Evolutionary conservation across 768 basidiomycete species (phyloP).

Genomic region (Mycena maculata): DNA sequence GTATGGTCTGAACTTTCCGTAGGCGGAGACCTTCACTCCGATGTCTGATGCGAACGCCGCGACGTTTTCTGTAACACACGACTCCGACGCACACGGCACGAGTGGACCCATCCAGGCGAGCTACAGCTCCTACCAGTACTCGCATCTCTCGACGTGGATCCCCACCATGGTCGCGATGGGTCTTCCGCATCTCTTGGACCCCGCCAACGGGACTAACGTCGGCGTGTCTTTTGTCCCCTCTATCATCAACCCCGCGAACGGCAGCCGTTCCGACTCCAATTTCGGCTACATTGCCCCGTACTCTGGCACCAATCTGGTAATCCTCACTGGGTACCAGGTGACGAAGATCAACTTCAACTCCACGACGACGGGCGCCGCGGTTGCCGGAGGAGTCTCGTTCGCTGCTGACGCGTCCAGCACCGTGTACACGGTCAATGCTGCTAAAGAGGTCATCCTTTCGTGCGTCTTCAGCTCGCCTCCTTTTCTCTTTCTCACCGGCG

Average conservation of each 20-base stretch:
- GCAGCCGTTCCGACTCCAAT: conserved; percentile 34
- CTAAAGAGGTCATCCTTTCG: conserved; percentile 35
- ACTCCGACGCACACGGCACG: conserved; percentile 28
- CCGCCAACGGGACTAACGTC: conserved; percentile 30
- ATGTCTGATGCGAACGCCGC: conserved; percentile 30
- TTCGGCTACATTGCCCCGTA: conserved; percentile 35
- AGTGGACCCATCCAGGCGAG: conserved; percentile 33
- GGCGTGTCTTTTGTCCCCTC: conserved; percentile 33
- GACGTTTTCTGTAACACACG: conserved; percentile 25
- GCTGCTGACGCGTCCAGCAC: conserved; percentile 20
- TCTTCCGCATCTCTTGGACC: conserved; percentile 26
- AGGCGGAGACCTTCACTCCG: conserved; percentile 33
- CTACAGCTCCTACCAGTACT: conserved; percentile 32
- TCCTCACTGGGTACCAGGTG: conserved; percentile 34
- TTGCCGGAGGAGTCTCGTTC: conserved; percentile 34
- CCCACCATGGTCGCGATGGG: conserved; percentile 34
- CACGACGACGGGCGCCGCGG: conserved; percentile 27
- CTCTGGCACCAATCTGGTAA: conserved; percentile 26
- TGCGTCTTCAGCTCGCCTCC: conserved; percentile 1
- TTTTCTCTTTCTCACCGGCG: neutral
- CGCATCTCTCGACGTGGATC: conserved; percentile 31
- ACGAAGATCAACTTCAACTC: conserved; percentile 33
- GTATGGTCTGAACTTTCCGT: neutral
- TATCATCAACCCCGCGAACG: conserved; percentile 33
- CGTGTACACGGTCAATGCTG: conserved; percentile 29